Evolutionary conservation across 805 yeast genomes (phyloP).

Genomic region (Kurtzmaniella cleridarum): DNA sequence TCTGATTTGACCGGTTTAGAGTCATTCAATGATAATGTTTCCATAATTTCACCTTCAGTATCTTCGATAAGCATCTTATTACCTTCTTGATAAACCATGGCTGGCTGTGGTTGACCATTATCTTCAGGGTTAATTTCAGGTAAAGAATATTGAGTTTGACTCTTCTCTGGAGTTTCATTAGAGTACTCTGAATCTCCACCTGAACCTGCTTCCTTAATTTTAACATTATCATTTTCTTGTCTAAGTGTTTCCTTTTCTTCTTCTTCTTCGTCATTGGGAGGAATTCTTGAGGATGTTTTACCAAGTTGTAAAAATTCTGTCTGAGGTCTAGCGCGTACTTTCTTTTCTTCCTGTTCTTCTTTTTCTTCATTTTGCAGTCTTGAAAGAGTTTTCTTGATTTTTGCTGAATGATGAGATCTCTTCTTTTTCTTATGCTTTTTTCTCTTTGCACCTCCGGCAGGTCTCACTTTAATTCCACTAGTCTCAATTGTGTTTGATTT

Average conservation of each 20-base stretch:
- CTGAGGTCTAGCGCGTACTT: conserved; percentile 29
- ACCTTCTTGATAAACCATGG: conserved; percentile 59
- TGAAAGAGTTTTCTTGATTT: conserved; percentile 28
- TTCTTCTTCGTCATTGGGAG: conserved; percentile 4
- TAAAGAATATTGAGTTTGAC: not conserved
- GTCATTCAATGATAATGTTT: conserved; percentile 39
- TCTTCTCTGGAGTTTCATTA: conserved; percentile 1
- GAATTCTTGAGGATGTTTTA: conserved; percentile 12
- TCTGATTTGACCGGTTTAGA: not conserved
- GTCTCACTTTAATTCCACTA: conserved; percentile 59
- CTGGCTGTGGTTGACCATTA: conserved; percentile 13
- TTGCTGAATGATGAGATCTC: conserved; percentile 27
- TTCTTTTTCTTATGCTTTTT: conserved; percentile 33
- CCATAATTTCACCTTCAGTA: conserved; percentile 74
- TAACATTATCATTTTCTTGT: conserved; percentile 4
- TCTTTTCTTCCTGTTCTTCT: conserved; percentile 12
- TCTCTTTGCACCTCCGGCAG: conserved; percentile 70
- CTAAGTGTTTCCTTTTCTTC: conserved; percentile 7
- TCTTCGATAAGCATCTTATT: conserved; percentile 70
- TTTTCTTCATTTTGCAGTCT: conserved; percentile 13
- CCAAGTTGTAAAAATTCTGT: conserved; percentile 39
- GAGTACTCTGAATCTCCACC: conserved; percentile 6
- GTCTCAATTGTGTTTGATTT: conserved; percentile 48
- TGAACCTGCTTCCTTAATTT: conserved; percentile 3
- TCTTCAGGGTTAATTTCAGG: conserved; percentile 1